Base-by-base conservation (phyloP, 2,329 filamentous ascomycete species). In the Aureobasidium sp. region DNA sequence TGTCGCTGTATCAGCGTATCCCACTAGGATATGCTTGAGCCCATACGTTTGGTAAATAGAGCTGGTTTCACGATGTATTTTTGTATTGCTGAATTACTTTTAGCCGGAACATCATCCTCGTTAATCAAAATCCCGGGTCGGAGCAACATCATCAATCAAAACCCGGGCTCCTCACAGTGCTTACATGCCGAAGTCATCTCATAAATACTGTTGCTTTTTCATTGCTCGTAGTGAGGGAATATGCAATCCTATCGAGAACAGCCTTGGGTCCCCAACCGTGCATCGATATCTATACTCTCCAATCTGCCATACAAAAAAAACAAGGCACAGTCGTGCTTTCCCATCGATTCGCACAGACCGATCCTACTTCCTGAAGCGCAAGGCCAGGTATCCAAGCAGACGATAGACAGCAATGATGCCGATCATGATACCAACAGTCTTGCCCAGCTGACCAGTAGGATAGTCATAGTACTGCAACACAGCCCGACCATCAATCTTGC, bases 381-480 rank as follows among this genome's bases (percentile, higher is more conserved):
- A 15, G 35, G 33, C 60, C 40, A 57, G 17, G 27, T 57, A 53
- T 7, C 60, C 50, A 7, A 61, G 60, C 17, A 61, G 2, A 35
- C 60, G 51, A 11, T 62, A 62, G 13, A 60, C 61, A n/a, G 33
- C 49, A 35, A 62, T 60, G 40, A 60, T 62, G 47, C 37, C 61
- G 29, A 62, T 33, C 61, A 62, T 59, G 29, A 62, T 62, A 9
- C 61, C 61, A 10, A 62, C 55, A n/a, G 45, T 59, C 61, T 60
- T 60, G 7, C 57, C 55, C 21, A 59, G 15, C 42, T 54, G 33
- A 0, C 81, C 84, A 1, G 79, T 81, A 1, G 77, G 72, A 69
- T 88, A 90, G 0, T 83, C 85, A 69, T 88, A 91, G 49, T 78
- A 73, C 37, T 80, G 74, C 60, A 93, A 71, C 4, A 93, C 86